Evolutionary conservation across 2,329 filamentous ascomycete species (phyloP).

Genomic region (Epichloe elymi): DNA sequence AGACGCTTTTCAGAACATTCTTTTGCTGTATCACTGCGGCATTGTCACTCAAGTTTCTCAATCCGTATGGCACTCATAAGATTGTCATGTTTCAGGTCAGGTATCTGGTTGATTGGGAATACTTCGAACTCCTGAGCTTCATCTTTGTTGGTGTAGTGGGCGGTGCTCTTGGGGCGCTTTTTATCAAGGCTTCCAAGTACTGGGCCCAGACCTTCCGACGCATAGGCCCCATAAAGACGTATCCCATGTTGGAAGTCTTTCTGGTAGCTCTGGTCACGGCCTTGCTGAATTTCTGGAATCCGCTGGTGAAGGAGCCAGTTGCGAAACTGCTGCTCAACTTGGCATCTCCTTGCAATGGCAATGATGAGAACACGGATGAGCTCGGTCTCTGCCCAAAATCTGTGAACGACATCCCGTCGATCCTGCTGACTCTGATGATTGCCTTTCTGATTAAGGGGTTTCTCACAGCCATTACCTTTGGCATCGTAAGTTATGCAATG

Average conservation of each 20-base stretch:
- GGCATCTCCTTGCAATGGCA: slow-evolving; percentile 71
- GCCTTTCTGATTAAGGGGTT: slow-evolving; percentile 86
- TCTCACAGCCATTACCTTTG: slow-evolving; percentile 82
- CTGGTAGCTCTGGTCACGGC: slow-evolving; percentile 79
- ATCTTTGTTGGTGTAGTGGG: slow-evolving; percentile 77
- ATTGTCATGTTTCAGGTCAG: slow-evolving; percentile 94
- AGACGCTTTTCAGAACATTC: slow-evolving; percentile 93
- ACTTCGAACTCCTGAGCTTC: slow-evolving; percentile 80
- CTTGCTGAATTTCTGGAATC: slow-evolving; percentile 84
- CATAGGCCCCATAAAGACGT: slow-evolving; percentile 64
- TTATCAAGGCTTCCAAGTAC: slow-evolving; percentile 86
- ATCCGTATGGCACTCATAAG: slow-evolving; percentile 91
- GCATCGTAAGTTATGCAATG: slow-evolving; percentile 45
- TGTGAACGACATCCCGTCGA: slow-evolving; percentile 62
- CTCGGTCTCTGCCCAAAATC: slow-evolving; percentile 67
- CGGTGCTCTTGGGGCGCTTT: slow-evolving; percentile 73
- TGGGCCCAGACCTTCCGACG: slow-evolving; percentile 87
- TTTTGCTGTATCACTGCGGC: slow-evolving; percentile 95
- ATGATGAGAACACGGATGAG: slow-evolving; percentile 45
- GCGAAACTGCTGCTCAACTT: slow-evolving; percentile 84
- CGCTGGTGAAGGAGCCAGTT: slow-evolving; percentile 76
- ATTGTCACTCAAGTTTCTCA: slow-evolving; percentile 82
- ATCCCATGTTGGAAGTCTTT: slow-evolving; percentile 76
- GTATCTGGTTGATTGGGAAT: slow-evolving; percentile 82
- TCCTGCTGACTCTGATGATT: slow-evolving; percentile 56